Evolutionary conservation across 805 yeast species (phyloP).

Genomic region (Danielia reshetovae): DNA sequence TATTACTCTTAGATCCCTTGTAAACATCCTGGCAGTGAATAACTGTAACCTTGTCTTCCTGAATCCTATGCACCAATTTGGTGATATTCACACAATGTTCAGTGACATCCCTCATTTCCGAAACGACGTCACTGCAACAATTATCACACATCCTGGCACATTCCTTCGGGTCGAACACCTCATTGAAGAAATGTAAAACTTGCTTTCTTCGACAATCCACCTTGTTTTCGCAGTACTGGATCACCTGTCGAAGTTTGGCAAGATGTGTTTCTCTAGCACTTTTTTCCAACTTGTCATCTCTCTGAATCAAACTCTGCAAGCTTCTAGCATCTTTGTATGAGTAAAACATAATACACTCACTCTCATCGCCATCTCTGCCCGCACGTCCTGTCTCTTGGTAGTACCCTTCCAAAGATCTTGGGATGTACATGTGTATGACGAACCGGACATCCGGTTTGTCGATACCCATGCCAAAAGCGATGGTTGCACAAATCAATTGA

Average conservation of each 20-base stretch:
- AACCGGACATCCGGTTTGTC: slow-evolving; percentile 94
- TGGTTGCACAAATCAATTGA: slow-evolving; percentile 90
- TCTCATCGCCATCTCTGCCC: slow-evolving; percentile 86
- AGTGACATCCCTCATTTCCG: slow-evolving; percentile 66
- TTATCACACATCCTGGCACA: slow-evolving; percentile 84
- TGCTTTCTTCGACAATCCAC: slow-evolving; percentile 89
- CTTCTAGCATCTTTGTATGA: slow-evolving; percentile 75
- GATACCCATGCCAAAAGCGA: slow-evolving; percentile 99
- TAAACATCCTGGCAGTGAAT: slow-evolving; percentile 80
- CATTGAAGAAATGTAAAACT: slow-evolving; percentile 88
- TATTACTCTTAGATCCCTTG: slow-evolving; percentile 65
- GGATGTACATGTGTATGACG: slow-evolving; percentile 84
- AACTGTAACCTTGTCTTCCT: slow-evolving; percentile 62
- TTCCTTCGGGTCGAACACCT: slow-evolving; percentile 58
- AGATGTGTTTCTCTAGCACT: slow-evolving; percentile 72
- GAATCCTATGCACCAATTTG: slow-evolving; percentile 52
- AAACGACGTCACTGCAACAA: slow-evolving; percentile 44
- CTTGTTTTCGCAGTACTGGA: slow-evolving; percentile 85
- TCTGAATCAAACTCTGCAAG: slow-evolving; percentile 70
- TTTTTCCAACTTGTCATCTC: slow-evolving; percentile 64
- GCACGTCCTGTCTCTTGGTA: slow-evolving; percentile 99
- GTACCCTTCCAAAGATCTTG: slow-evolving; percentile 90
- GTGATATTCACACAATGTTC: slow-evolving; percentile 56
- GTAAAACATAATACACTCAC: slow-evolving; percentile 82
- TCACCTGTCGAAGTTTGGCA: slow-evolving; percentile 73